These are phyloP conservation scores for Xylaria sp. DNA, from an alignment of 2,329 filamentous ascomycete genomes.

Conservation along the genomic window DNA sequence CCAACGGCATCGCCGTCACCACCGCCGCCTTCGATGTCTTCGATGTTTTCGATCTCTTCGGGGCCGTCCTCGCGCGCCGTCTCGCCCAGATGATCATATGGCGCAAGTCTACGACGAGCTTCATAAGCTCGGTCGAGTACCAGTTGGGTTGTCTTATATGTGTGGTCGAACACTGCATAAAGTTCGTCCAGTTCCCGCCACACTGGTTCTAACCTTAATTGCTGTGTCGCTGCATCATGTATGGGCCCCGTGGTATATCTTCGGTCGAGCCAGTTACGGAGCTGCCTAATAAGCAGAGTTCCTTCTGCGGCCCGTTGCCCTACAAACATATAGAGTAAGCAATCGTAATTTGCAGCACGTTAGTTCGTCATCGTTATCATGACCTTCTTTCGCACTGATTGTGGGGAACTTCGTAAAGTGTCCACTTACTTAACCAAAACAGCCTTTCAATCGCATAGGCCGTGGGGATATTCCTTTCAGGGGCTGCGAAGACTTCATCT, in stretches of 20 bases:
- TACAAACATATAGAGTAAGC: not conserved
- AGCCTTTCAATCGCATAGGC: conserved; percentile 17
- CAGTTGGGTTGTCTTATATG: not conserved
- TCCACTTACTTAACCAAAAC: conserved; percentile 17
- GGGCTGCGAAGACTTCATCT: conserved; percentile 8
- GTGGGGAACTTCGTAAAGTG: not conserved
- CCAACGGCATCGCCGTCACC: not conserved
- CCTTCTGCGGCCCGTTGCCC: not conserved
- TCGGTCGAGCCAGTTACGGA: not conserved
- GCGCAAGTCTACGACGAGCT: not conserved
- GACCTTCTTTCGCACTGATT: no score
- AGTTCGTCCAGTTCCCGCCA: not conserved
- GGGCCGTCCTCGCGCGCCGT: no score
- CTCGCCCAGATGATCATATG: not conserved
- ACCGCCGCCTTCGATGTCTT: not conserved
- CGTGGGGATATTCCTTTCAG: conserved; percentile 9
- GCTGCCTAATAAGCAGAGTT: not conserved
- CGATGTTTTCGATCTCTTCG: not conserved
- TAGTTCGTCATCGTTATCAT: not conserved
- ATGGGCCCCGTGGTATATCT: not conserved
- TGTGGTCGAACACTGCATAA: fast-evolving
- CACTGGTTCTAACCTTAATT: not conserved
- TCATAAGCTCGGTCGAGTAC: not conserved
- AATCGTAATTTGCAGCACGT: no score
- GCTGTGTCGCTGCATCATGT: not conserved